Evolutionary conservation across 345 rosid genomes (phyloP).

Genomic region (Melastoma malabathricum): DNA sequence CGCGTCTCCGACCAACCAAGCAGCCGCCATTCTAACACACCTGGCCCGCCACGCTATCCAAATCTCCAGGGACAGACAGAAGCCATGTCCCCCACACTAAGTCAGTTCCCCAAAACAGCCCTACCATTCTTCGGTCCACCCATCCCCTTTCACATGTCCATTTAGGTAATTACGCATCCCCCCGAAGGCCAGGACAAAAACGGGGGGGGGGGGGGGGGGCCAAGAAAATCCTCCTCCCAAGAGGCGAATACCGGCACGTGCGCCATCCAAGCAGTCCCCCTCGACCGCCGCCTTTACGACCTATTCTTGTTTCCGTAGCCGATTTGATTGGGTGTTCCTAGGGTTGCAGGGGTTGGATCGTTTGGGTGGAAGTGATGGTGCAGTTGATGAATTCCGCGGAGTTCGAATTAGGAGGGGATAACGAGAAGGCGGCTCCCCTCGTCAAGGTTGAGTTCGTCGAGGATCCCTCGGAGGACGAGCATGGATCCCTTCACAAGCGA

Average conservation of each 20-base stretch:
- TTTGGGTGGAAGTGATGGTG: constrained; percentile 32
- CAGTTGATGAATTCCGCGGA: constrained; percentile 67
- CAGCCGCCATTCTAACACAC: constrained; percentile 20
- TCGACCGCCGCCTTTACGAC: too few relatives aligned
- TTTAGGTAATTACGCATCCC: constrained; percentile 2
- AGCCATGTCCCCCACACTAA: constrained; percentile 17
- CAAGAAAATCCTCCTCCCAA: constrained; percentile 8
- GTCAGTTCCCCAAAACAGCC: constrained; percentile 3
- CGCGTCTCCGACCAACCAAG: constrained; percentile 9
- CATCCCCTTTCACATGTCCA: background rate
- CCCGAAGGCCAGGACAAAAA: background rate
- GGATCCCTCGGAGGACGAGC: constrained; percentile 59
- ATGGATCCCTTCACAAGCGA: constrained; percentile 62
- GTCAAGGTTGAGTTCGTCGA: constrained; percentile 89
- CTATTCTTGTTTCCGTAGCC: background rate
- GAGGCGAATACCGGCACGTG: constrained; percentile 1
- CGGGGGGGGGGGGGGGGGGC: too few relatives aligned
- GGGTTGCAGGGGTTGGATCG: background rate
- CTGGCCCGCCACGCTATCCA: background rate
- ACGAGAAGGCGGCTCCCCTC: constrained; percentile 41
- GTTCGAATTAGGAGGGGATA: constrained; percentile 28
- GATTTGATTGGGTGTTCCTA: background rate
- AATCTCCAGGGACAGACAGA: constrained; percentile 8
- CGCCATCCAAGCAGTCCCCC: background rate
- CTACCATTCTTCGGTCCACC: background rate